A percentile compares a stretch with the other conserved stretches of the same genome.
phyloP scores from a whole-genome alignment of 2,329 filamentous ascomycete species.

The Lecanicillium sp. region DNA sequence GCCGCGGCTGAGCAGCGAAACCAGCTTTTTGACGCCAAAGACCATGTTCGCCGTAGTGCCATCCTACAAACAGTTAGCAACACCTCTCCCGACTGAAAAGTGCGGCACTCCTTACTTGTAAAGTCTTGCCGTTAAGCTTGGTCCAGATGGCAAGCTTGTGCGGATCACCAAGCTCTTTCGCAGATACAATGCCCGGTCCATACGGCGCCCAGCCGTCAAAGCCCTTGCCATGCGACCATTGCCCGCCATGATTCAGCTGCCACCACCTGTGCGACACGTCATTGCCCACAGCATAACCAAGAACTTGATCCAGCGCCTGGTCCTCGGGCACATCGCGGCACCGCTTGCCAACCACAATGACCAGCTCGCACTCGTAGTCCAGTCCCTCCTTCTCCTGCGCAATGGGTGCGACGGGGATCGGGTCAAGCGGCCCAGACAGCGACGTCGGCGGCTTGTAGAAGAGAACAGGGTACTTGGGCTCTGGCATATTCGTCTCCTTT shows the following conservation, averaged over 20 bases:
- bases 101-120: constrained; percentile 47
- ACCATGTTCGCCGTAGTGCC: constrained; percentile 54
- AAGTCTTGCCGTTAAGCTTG: constrained; percentile 48
- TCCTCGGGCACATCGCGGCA: constrained; percentile 57
- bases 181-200: constrained; percentile 61
- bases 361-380: constrained; percentile 76
- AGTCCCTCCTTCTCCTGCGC: constrained; percentile 59
- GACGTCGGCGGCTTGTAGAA: constrained; percentile 59
- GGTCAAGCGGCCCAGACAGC: constrained; percentile 54
- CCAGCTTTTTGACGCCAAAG: constrained; percentile 50
- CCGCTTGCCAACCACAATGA: constrained; percentile 61
- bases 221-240: constrained; percentile 66
- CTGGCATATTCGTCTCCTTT: constrained; percentile 58
- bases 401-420: constrained; percentile 56
- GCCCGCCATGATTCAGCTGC: constrained; percentile 60
- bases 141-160: constrained; percentile 48
- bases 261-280: constrained; percentile 76
- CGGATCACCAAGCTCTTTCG: constrained; percentile 45
- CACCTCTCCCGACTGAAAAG: no score
- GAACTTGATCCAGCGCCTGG: constrained; percentile 60
- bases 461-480: constrained; percentile 63
- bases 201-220: constrained; percentile 71
- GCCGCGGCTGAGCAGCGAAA: constrained; percentile 52
- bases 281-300: constrained; percentile 69
- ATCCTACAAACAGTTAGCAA: constrained; percentile 23